Conservation (phyloP, 306 rosid species). For the Fagus sylvatica region DNA sequence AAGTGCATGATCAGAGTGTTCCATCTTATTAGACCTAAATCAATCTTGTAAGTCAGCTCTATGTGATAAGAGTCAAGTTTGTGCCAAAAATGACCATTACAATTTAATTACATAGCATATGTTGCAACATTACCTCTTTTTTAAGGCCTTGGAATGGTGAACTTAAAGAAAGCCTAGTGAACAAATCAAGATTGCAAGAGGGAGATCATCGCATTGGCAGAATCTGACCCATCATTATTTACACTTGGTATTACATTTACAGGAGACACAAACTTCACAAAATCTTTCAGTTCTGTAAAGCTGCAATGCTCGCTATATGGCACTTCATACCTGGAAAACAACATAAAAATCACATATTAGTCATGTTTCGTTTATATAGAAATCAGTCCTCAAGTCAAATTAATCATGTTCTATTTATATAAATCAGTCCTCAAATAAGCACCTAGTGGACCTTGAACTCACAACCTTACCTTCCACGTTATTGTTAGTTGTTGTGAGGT, state of each 20-base stretch:
- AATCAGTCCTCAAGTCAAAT: background rate
- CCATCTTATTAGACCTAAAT: too few relatives aligned
- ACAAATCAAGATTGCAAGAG: conserved; percentile 55
- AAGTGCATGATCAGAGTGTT: too few relatives aligned
- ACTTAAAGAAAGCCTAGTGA: too few relatives aligned
- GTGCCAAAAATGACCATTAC: too few relatives aligned
- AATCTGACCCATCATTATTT: conserved; percentile 78
- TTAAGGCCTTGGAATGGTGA: too few relatives aligned
- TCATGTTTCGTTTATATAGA: background rate
- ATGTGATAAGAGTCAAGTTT: too few relatives aligned
- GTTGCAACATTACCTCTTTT: background rate
- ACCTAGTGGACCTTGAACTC: too few relatives aligned
- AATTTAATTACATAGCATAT: background rate
- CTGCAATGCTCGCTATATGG: conserved; percentile 95
- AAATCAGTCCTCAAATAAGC: background rate
- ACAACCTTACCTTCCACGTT: too few relatives aligned
- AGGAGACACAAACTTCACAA: conserved; percentile 76
- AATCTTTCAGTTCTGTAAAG: conserved; percentile 81
- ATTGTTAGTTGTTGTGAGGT: too few relatives aligned
- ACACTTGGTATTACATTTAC: conserved; percentile 82
- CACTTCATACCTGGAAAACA: conserved; percentile 74
- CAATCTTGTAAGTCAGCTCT: too few relatives aligned
- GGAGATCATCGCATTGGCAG: conserved; percentile 73
- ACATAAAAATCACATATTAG: conserved; percentile 8
- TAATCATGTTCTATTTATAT: background rate